A percentile compares a stretch with the other conserved stretches of the same genome.
These are phyloP conservation scores for Zygosaccharomyces pseudobailii DNA, from an alignment of 1,139 yeast genomes.

Conservation along the genomic window DNA sequence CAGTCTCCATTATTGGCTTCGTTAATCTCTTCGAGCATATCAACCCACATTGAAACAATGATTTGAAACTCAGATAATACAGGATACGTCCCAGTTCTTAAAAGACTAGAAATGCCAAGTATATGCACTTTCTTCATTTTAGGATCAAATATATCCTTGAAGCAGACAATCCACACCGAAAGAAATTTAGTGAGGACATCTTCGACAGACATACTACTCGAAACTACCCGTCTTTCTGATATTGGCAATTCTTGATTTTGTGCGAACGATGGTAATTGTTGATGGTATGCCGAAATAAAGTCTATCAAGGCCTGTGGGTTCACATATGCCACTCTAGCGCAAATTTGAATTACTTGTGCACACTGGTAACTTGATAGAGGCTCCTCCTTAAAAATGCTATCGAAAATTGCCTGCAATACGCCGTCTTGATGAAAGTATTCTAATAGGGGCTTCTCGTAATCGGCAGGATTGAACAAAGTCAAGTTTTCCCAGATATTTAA, in stretches of 20 bases:
- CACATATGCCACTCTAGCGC: conserved; percentile 50
- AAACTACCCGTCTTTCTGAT: conserved; percentile 22
- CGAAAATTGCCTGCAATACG: conserved; percentile 24
- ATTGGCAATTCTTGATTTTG: conserved; percentile 23
- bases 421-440: conserved; percentile 27
- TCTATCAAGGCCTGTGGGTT: conserved; percentile 46
- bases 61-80: conserved; percentile 36
- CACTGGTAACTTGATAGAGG: conserved; percentile 33
- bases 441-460: conserved; percentile 21
- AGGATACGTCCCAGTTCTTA: conserved; percentile 34
- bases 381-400: conserved; percentile 30
- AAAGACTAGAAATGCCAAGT: conserved; percentile 52
- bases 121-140: conserved; percentile 58
- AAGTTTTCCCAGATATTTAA: conserved; percentile 58
- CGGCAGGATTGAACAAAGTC: conserved; percentile 24
- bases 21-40: conserved; percentile 67
- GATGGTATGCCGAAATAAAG: conserved; percentile 30
- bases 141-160: conserved; percentile 46
- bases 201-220: conserved; percentile 25
- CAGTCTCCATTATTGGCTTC: conserved; percentile 58
- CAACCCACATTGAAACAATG: conserved; percentile 51
- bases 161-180: conserved; percentile 35
- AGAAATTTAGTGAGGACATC: conserved; percentile 28
- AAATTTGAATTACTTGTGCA: conserved; percentile 49
- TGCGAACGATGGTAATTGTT: conserved; percentile 19